These are phyloP conservation scores for Sisymbrium altissimum DNA, from an alignment of 345 rosid genomes.

Conservation along the genomic window DNA sequence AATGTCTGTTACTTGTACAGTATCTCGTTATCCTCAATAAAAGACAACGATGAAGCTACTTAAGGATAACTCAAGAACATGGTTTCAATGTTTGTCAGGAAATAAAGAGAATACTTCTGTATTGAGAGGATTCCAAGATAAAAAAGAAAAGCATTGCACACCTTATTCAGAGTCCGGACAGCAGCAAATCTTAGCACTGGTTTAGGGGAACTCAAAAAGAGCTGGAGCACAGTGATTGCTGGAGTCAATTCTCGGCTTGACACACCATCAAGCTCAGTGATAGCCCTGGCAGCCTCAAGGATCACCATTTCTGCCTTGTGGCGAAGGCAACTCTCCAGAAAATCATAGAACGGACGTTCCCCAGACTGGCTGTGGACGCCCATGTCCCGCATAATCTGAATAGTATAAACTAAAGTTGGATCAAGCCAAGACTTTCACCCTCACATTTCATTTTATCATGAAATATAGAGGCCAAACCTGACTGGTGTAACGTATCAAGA, in stretches of 20 bases:
- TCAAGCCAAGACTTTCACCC: background rate
- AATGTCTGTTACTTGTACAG: background rate
- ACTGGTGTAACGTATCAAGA: slow-evolving; percentile 82
- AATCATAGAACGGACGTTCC: slow-evolving; percentile 94
- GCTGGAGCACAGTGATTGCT: slow-evolving; percentile 96
- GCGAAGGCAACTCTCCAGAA: slow-evolving; percentile 93
- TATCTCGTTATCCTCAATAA: slow-evolving; percentile 2
- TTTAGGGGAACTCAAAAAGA: slow-evolving; percentile 92
- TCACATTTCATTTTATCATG: background rate
- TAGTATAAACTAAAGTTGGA: slow-evolving; percentile 5
- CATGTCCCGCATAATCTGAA: slow-evolving; percentile 87
- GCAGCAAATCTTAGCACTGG: slow-evolving; percentile 98
- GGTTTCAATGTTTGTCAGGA: background rate
- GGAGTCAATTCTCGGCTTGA: slow-evolving; percentile 93
- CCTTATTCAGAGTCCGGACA: slow-evolving; percentile 98
- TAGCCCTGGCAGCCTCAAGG: slow-evolving; percentile 98
- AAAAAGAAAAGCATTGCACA: slow-evolving; percentile 1
- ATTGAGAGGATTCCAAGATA: background rate
- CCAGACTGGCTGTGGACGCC: slow-evolving; percentile 68
- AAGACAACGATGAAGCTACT: slow-evolving; percentile 4
- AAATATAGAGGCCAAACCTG: slow-evolving; percentile 50
- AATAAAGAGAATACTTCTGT: slow-evolving; percentile 1
- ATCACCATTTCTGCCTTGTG: slow-evolving; percentile 98
- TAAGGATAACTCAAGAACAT: background rate
- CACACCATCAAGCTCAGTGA: slow-evolving; percentile 93